A percentile compares a stretch with the other conserved stretches of the same genome.
Evolutionary conservation across 352 stramenopile species (phyloP).

Genomic region (Pythium periplocum): DNA sequence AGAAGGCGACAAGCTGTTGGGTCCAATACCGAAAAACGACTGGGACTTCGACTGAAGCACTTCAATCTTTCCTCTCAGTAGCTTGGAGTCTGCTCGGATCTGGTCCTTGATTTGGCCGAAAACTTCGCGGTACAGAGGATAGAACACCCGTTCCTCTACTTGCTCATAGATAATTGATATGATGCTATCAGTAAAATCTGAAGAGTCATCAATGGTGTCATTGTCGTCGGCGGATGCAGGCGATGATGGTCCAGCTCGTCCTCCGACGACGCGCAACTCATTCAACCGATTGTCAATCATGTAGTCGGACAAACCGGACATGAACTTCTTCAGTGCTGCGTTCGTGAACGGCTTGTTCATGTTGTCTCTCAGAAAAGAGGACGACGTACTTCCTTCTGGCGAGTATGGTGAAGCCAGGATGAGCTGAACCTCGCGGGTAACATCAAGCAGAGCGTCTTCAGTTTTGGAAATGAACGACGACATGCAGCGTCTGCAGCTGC

Average conservation of each 20-base stretch:
- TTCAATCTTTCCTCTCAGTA: constrained; percentile 79
- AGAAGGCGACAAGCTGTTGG: constrained; percentile 49
- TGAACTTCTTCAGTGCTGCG: constrained; percentile 61
- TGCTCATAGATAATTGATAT: constrained; percentile 73
- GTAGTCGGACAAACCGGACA: constrained; percentile 73
- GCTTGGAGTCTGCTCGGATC: constrained; percentile 59
- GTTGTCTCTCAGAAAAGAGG: constrained; percentile 70
- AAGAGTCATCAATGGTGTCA: constrained; percentile 18
- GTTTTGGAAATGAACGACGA: constrained; percentile 79
- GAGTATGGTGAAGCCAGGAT: constrained; percentile 82
- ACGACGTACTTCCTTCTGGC: constrained; percentile 69
- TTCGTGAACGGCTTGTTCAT: constrained; percentile 38
- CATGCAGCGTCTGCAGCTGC: constrained; percentile 59
- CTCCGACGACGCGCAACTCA: constrained; percentile 56
- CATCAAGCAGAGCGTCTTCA: constrained; percentile 66
- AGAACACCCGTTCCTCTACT: constrained; percentile 83
- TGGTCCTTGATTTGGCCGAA: constrained; percentile 56
- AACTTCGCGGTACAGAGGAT: constrained; percentile 65
- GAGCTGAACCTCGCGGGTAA: constrained; percentile 74
- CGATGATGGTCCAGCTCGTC: constrained; percentile 21
- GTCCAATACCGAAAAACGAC: constrained; percentile 80
- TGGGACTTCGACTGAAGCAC: constrained; percentile 72
- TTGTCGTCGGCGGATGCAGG: constrained; percentile 26
- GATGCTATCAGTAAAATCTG: constrained; percentile 60
- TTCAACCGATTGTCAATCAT: constrained; percentile 81